phyloP scores from a whole-genome alignment of 495 filamentous ascomycete species.

The Xylaria cubensis region DNA sequence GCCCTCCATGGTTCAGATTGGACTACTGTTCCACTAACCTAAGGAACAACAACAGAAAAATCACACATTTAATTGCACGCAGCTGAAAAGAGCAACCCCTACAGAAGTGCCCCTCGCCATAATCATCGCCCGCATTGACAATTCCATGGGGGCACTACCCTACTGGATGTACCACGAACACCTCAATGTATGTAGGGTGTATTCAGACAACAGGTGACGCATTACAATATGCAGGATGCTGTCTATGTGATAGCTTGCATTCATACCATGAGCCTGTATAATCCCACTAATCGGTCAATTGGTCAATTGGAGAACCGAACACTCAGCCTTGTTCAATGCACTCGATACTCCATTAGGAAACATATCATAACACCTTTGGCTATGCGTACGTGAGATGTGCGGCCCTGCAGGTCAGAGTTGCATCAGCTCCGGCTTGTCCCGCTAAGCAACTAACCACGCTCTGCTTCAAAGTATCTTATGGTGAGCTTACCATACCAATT shows the following conservation, averaged over 20 bases:
- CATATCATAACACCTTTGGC: conserved; percentile 10
- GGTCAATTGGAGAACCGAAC: neutral
- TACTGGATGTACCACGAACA: neutral
- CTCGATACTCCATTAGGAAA: conserved; percentile 11
- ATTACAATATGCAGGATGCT: conserved; percentile 3
- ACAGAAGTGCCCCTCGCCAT: neutral
- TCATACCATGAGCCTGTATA: neutral
- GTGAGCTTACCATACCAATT: conserved; percentile 2
- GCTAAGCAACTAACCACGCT: conserved; percentile 20
- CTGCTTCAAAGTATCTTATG: conserved; percentile 1
- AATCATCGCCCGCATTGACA: neutral
- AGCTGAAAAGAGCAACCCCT: neutral
- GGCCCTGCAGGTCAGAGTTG: conserved; percentile 26
- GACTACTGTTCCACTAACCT: neutral
- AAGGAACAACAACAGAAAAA: neutral
- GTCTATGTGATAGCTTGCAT: conserved; percentile 5
- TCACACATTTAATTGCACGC: neutral
- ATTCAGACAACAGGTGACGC: neutral
- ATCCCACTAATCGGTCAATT: conserved; percentile 2
- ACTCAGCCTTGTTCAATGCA: conserved; percentile 20
- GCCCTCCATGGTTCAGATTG: neutral
- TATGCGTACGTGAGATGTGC: conserved; percentile 18
- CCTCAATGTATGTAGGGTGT: neutral
- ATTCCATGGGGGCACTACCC: too few relatives aligned
- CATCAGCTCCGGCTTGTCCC: conserved; percentile 19